These are phyloP conservation scores for Aurinia saxatilis DNA, from an alignment of 345 rosid species.

Conservation along the genomic window DNA sequence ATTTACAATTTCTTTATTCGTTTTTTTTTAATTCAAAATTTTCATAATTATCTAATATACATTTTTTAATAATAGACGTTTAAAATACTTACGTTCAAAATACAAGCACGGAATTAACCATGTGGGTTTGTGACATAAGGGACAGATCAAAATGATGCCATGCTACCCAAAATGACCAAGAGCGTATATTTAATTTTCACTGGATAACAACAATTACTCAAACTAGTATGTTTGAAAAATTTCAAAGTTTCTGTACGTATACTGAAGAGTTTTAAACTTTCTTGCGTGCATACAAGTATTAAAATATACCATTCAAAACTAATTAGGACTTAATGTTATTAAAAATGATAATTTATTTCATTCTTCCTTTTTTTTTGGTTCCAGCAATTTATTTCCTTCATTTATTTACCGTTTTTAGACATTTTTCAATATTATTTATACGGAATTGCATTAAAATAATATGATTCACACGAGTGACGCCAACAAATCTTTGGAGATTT, in stretches of 20 bases:
- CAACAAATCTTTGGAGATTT: background rate
- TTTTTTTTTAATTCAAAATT: background rate
- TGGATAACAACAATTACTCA: background rate
- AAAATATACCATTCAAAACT: too few relatives aligned
- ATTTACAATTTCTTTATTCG: background rate
- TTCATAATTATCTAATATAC: background rate
- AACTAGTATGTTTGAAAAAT: background rate
- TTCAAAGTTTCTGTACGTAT: background rate
- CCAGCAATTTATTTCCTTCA: too few relatives aligned
- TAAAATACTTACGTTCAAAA: background rate
- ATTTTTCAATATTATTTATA: too few relatives aligned
- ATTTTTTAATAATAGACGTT: too few relatives aligned
- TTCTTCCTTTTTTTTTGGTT: too few relatives aligned
- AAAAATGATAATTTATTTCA: too few relatives aligned
- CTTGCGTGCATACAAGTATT: too few relatives aligned
- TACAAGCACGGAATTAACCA: slow-evolving; percentile 15
- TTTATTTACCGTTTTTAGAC: too few relatives aligned
- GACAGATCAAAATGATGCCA: slow-evolving; percentile 24
- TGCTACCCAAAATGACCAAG: slow-evolving; percentile 1
- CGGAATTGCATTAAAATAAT: too few relatives aligned
- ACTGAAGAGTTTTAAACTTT: too few relatives aligned
- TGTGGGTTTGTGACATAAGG: slow-evolving; percentile 20
- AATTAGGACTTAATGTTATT: too few relatives aligned
- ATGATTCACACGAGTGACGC: background rate
- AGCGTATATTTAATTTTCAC: background rate